phyloP scores from a whole-genome alignment of 805 yeast species.

The Monosporozyma aerobia region DNA sequence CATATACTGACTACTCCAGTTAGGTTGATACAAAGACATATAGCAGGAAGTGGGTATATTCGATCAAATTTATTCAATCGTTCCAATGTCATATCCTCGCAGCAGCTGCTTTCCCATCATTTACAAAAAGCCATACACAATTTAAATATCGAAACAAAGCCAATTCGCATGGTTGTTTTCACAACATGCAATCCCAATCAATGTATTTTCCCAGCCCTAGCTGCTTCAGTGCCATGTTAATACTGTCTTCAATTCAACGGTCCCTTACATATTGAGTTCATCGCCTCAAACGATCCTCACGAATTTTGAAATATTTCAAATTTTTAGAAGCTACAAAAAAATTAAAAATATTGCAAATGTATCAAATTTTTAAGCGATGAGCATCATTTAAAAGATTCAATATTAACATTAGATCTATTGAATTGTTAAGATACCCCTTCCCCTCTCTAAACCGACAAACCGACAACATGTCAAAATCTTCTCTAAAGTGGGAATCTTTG shows the following conservation, averaged over 20 bases:
- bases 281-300: background rate
- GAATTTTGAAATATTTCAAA: background rate
- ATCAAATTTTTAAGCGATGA: background rate
- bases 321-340: background rate
- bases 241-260: background rate
- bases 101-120: no score
- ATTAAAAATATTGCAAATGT: background rate
- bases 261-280: background rate
- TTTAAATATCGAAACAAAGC: no score
- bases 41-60: no score
- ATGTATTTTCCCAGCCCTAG: no score
- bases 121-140: no score
- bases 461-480: slow-evolving; percentile 33
- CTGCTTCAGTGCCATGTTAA: background rate
- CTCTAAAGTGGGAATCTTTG: slow-evolving; percentile 56
- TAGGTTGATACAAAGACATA: no score
- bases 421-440: background rate
- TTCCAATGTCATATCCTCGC: no score
- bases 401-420: background rate
- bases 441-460: background rate
- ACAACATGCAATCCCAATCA: no score
- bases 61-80: no score
- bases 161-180: no score
- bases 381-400: background rate
- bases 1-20: background rate